phyloP scores from a whole-genome alignment of 495 filamentous ascomycete species.

The Talaromyces thailandensis region DNA sequence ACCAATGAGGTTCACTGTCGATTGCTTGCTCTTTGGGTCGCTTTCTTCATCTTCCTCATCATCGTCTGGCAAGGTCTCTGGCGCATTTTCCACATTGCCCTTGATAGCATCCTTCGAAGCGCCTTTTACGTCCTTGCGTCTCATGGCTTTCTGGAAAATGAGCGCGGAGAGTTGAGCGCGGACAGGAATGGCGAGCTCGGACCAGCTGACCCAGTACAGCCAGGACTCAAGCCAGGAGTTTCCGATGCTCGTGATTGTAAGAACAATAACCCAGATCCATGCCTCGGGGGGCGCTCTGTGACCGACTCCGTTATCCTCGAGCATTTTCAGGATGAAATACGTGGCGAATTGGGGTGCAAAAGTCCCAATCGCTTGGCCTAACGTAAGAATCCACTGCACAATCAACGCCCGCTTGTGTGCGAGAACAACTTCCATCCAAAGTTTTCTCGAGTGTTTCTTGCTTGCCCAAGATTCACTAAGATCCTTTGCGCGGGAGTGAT shows the following conservation, averaged over 20 bases:
- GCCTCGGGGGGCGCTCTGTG: constrained; percentile 12
- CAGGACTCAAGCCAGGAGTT: constrained; percentile 51
- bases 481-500: constrained; percentile 34
- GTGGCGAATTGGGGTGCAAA: constrained; percentile 53
- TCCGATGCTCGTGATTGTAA: constrained; percentile 48
- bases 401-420: constrained; percentile 37
- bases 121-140: constrained; percentile 66
- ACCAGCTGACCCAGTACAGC: constrained; percentile 57
- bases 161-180: constrained; percentile 61
- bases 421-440: constrained; percentile 43
- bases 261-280: constrained; percentile 59
- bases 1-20: constrained; percentile 69
- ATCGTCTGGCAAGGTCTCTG: neutral
- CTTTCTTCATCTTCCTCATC: constrained; percentile 26
- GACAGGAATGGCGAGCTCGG: constrained; percentile 54
- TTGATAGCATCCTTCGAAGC: constrained; percentile 2
- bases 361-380: constrained; percentile 36
- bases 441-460: constrained; percentile 25
- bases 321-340: constrained; percentile 38
- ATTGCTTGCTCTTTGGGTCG: constrained; percentile 60
- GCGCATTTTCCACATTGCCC: neutral
- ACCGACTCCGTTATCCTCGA: constrained; percentile 26
- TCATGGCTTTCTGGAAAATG: constrained; percentile 71
- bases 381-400: constrained; percentile 40
- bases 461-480: constrained; percentile 35